Conservation (phyloP, 495 filamentous ascomycete genomes). For the Talaromyces liani region DNA sequence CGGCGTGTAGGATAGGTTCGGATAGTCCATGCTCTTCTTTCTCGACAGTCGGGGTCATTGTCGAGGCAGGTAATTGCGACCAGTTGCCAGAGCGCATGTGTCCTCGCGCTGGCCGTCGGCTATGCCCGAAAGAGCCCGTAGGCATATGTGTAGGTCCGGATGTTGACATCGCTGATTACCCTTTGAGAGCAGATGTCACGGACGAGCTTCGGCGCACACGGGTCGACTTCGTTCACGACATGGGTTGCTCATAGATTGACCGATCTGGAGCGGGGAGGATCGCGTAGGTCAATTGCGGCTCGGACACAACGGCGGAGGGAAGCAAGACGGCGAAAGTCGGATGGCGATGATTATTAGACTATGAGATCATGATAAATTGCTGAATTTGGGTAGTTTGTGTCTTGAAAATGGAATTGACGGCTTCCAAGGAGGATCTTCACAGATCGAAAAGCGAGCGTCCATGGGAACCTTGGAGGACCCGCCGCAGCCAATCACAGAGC, state of each 20-base stretch:
- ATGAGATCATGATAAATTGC: not conserved
- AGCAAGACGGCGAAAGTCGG: not conserved
- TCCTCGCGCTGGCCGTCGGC: constrained; percentile 24
- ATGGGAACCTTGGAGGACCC: not conserved
- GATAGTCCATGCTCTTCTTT: not conserved
- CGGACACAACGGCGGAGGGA: not conserved
- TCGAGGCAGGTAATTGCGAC: constrained; percentile 25
- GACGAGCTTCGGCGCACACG: not conserved
- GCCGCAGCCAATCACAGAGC: not conserved
- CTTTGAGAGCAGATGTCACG: not conserved
- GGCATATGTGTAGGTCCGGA: constrained; percentile 25
- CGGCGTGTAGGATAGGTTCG: not conserved
- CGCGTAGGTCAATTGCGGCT: not conserved
- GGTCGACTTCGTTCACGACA: not conserved
- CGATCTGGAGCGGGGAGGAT: not conserved
- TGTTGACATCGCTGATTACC: constrained; percentile 24
- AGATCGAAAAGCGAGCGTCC: not conserved
- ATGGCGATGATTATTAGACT: not conserved
- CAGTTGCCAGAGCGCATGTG: constrained; percentile 32
- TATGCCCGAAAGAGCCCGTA: constrained; percentile 21
- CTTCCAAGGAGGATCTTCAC: not conserved
- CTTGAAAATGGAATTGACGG: not conserved
- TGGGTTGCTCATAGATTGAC: not conserved
- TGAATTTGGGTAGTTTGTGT: not conserved
- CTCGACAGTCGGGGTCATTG: constrained; percentile 17